Conservation (phyloP, 2,329 filamentous ascomycete species). For the Sordariomycetes sp. region DNA sequence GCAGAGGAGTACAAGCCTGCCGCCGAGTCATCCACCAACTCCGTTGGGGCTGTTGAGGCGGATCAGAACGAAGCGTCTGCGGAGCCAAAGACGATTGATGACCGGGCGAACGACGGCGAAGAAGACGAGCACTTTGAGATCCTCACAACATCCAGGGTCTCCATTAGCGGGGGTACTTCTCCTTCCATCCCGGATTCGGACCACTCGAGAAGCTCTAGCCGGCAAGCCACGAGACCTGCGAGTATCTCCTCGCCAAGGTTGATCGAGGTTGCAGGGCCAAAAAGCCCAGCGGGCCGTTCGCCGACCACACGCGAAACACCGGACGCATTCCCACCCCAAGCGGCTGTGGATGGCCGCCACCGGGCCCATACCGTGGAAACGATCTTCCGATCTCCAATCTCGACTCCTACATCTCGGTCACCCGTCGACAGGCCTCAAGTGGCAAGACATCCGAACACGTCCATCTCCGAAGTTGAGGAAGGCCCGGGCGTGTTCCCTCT, state of each 20-base stretch:
- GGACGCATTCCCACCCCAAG: conserved; percentile 11
- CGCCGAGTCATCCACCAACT: not conserved
- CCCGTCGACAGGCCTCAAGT: conserved; percentile 15
- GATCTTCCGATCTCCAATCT: conserved; percentile 10
- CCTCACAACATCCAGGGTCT: conserved; percentile 41
- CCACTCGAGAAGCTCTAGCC: conserved; percentile 10
- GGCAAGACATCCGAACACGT: conserved; percentile 9
- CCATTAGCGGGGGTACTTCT: conserved; percentile 36
- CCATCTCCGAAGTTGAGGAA: conserved; percentile 32
- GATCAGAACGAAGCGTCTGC: not conserved
- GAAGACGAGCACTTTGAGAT: conserved; percentile 40
- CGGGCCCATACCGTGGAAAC: conserved; percentile 11
- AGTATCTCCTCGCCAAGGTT: conserved; percentile 44
- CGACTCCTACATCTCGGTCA: conserved; percentile 14
- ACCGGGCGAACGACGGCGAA: conserved; percentile 1
- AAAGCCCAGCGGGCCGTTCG: conserved; percentile 32
- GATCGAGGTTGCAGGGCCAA: conserved; percentile 39
- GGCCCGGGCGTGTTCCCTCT: conserved; percentile 11
- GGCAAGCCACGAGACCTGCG: conserved; percentile 13
- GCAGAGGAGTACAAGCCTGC: not conserved
- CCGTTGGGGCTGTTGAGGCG: not conserved
- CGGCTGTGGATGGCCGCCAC: conserved; percentile 26
- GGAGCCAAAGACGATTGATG: not conserved
- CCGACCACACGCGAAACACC: not conserved
- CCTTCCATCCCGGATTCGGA: conserved; percentile 32